Base-by-base conservation (phyloP, 116 monocot species). In the Iris pallida region DNA sequence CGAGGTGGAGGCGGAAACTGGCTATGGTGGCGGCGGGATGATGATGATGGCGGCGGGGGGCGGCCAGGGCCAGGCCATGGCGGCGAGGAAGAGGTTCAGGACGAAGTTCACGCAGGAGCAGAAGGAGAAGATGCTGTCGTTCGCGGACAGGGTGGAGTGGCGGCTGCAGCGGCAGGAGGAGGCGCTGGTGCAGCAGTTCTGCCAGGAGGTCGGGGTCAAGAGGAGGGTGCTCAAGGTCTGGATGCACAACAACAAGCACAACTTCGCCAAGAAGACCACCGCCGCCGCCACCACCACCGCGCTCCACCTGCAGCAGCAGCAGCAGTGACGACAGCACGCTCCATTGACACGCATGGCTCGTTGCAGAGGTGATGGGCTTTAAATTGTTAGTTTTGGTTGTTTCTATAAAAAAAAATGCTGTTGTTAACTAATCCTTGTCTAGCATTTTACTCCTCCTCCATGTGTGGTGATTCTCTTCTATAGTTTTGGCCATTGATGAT, bases 221-320 rank as follows among this genome's bases (percentile, higher is more conserved):
- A 73, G 84, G 48, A 78, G 80, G 59, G 92, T 92, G 16, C 79
- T 93, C 68, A 93, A 93, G 75, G 92, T 93, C 4, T 93, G 92
- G 92, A 92, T 92, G 92, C 88, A 92, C 76, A 92, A 92, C 80
- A 92, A 92, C 81, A 92, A 92, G 83, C 85, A 71, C 59, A 76
- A 53, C 53, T 51, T 84, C 9, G 73, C 79, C 15, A 76, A 53
- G 61, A 84, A 80, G 66, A 47, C 20, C 17, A 53, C 16, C 7
- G 30, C 48, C 16, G 17, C 55, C 55, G 4, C 55, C 55, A 53
- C 7, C 55, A 55, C 5, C 5, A 55, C 5, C 16, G 30, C 30
- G 0, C 30, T 30, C 30, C 30, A 30, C 30, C 30, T 1, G 2
- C 30, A 30, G 30, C 30, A 30, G 30, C 30, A 30, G 30, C 30